These are phyloP conservation scores for Penium margaritaceum DNA, from an alignment of 139 green algal genomes.

Conservation along the genomic window DNA sequence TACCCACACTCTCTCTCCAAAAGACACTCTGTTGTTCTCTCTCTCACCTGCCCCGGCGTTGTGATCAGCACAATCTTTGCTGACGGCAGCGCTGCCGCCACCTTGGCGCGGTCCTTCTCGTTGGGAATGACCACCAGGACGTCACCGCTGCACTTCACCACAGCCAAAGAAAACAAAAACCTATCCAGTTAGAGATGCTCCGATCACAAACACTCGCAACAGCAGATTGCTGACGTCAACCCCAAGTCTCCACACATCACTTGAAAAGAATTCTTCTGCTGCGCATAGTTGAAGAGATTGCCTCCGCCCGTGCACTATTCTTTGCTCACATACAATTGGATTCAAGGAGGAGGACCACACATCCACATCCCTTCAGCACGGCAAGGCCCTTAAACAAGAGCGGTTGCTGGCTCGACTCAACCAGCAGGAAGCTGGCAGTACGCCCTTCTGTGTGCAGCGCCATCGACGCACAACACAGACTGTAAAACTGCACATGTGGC, in stretches of 20 bases:
- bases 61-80: not conserved
- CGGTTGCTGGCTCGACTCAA: too few species aligned
- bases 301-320: not conserved
- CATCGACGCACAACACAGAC: too few species aligned
- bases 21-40: too few species aligned
- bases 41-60: slow-evolving; percentile 15
- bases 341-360: too few species aligned
- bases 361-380: too few species aligned
- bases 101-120: slow-evolving; percentile 9
- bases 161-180: not conserved
- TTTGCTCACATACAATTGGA: not conserved
- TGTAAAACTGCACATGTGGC: too few species aligned
- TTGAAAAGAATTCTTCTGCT: too few species aligned
- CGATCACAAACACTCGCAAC: not conserved
- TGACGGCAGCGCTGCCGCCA: not conserved
- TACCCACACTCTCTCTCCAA: too few species aligned
- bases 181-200: not conserved
- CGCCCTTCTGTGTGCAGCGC: too few species aligned
- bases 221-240: not conserved
- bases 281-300: too few species aligned
- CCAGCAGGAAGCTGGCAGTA: too few species aligned
- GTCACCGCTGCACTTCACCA: not conserved
- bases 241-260: not conserved
- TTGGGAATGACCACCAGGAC: slow-evolving; percentile 27
- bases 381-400: too few species aligned